phyloP scores from a whole-genome alignment of 1,284 basidiomycete genomes.

The Ceratobasidium sp. region DNA sequence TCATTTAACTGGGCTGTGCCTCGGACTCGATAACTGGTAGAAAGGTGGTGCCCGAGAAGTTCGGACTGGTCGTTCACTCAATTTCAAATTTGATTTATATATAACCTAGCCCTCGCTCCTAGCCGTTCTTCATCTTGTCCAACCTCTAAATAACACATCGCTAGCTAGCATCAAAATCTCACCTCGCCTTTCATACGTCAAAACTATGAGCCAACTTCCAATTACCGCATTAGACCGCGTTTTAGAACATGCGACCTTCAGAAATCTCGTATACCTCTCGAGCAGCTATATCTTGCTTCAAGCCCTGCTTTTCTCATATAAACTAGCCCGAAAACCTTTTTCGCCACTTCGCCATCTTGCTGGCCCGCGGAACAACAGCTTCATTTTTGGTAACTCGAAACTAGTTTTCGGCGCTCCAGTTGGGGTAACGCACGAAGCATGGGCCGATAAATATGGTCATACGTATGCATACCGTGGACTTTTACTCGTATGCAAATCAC shows the following conservation, averaged over 20 bases:
- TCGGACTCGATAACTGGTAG: no score
- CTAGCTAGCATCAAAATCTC: no score
- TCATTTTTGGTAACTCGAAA: conserved; percentile 67
- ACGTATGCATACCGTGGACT: conserved; percentile 48
- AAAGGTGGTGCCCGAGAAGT: no score
- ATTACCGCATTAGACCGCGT: not conserved
- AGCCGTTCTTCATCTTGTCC: no score
- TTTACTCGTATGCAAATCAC: conserved; percentile 47
- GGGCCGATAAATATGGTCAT: conserved; percentile 68
- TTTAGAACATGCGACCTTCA: not conserved
- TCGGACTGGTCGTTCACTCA: no score
- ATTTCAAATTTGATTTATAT: no score
- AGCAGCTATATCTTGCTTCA: conserved; percentile 46
- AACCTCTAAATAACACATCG: no score
- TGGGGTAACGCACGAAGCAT: conserved; percentile 64
- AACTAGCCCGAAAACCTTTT: conserved; percentile 49
- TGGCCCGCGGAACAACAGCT: conserved; percentile 65
- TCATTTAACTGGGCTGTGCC: no score
- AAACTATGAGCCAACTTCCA: no score
- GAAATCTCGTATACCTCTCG: conserved; percentile 18
- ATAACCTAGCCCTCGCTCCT: no score
- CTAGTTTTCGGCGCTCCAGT: conserved; percentile 62
- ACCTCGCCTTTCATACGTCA: no score
- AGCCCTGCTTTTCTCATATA: not conserved
- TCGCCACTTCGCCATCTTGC: conserved; percentile 65